Evolutionary conservation across 805 yeast species (phyloP).

Genomic region (Huiozyma naganishii): DNA sequence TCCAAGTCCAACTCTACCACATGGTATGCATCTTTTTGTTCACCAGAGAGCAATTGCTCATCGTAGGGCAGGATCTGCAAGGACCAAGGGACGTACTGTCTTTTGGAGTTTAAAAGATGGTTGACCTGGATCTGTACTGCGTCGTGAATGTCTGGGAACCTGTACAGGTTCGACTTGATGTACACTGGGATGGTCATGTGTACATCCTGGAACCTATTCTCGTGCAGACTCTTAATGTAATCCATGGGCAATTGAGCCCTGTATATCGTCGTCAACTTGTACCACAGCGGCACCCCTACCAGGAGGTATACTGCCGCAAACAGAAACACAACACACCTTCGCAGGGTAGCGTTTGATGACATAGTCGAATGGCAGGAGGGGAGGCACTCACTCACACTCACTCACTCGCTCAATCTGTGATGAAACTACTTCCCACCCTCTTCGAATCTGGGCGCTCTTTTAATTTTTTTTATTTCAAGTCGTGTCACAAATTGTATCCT

Average conservation of each 20-base stretch:
- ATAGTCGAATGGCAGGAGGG: background rate
- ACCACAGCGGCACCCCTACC: constrained; percentile 35
- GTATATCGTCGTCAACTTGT: constrained; percentile 31
- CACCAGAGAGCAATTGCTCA: constrained; percentile 5
- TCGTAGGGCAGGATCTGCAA: constrained; percentile 20
- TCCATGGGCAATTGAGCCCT: constrained; percentile 32
- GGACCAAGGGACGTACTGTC: constrained; percentile 29
- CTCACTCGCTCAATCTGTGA: background rate
- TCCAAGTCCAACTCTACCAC: constrained; percentile 31
- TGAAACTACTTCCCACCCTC: background rate
- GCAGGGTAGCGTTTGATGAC: constrained; percentile 5
- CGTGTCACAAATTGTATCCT: background rate
- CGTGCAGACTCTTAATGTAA: constrained; percentile 28
- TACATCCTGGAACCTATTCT: constrained; percentile 34
- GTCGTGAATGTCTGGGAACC: constrained; percentile 55
- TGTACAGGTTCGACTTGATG: constrained; percentile 34
- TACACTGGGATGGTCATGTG: constrained; percentile 35
- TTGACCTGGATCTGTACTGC: constrained; percentile 42
- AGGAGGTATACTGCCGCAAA: constrained; percentile 23
- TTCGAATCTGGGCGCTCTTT: no score
- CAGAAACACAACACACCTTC: constrained; percentile 15
- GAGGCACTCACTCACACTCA: background rate
- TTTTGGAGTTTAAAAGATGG: constrained; percentile 23
- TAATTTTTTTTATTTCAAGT: background rate
- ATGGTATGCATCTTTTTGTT: constrained; percentile 19